Evolutionary conservation across 306 rosid genomes (phyloP).

Genomic region (Carpinus fangiana): DNA sequence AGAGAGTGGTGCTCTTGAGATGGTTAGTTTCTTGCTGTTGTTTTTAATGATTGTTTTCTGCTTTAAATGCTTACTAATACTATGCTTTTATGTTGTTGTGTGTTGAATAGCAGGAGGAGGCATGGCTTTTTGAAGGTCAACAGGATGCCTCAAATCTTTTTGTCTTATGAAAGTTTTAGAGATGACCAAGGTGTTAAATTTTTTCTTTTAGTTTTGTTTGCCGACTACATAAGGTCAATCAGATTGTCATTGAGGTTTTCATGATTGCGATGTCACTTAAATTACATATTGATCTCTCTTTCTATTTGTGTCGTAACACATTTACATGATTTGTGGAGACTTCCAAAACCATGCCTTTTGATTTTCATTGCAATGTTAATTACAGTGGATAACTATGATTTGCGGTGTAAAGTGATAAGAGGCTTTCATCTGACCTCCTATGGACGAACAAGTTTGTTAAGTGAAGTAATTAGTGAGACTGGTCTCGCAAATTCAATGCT

Average conservation of each 20-base stretch:
- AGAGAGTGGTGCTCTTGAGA: conserved; percentile 43
- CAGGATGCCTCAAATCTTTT: not conserved
- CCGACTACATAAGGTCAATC: not conserved
- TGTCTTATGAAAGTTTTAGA: not conserved
- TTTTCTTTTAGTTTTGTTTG: conserved; percentile 19
- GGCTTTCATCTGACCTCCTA: not conserved
- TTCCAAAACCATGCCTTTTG: not conserved
- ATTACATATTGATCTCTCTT: not conserved
- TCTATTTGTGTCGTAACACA: not conserved
- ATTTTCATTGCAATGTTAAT: not conserved
- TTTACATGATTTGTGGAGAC: not conserved
- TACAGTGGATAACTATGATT: not conserved
- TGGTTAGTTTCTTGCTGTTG: not conserved
- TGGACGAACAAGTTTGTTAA: not conserved
- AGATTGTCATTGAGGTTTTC: not conserved
- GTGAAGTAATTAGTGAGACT: not conserved
- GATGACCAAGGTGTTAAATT: not conserved
- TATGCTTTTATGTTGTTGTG: not conserved
- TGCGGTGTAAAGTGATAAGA: not conserved
- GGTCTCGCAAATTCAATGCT: not conserved
- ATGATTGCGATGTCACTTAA: not conserved
- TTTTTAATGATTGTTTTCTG: not conserved
- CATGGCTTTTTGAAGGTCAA: not conserved
- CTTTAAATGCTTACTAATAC: not conserved
- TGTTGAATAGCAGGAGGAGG: conserved; percentile 1